phyloP scores from a whole-genome alignment of 2,329 filamentous ascomycete genomes.

The Rachicladosporium sp. region DNA sequence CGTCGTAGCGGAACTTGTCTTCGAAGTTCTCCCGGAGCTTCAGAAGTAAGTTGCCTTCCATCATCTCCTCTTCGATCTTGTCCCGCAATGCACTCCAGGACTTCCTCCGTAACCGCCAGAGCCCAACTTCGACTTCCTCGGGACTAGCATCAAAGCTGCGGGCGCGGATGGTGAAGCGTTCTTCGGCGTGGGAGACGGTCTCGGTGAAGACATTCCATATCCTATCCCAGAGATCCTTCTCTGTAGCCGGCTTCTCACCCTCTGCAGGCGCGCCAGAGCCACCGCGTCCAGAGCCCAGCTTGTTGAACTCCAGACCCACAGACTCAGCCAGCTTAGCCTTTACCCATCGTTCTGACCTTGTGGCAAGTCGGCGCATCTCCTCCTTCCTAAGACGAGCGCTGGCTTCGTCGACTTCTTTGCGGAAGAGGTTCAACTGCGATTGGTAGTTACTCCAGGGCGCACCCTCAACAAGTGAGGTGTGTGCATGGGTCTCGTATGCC shows the following conservation, averaged over 20 bases:
- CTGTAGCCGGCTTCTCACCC: conserved; percentile 57
- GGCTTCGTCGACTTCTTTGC: conserved; percentile 83
- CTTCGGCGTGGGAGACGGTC: conserved; percentile 75
- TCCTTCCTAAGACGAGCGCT: conserved; percentile 77
- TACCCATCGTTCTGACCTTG: conserved; percentile 87
- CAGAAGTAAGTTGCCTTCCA: conserved; percentile 89
- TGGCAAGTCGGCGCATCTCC: conserved; percentile 88
- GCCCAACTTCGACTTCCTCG: conserved; percentile 80
- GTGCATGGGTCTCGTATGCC: conserved; percentile 64
- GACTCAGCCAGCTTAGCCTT: conserved; percentile 76
- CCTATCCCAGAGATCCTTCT: conserved; percentile 90
- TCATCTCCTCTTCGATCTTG: conserved; percentile 92
- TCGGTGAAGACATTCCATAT: conserved; percentile 79
- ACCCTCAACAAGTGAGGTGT: conserved; percentile 63
- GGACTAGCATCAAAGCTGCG: conserved; percentile 86
- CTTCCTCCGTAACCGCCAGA: conserved; percentile 87
- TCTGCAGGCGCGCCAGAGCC: conserved; percentile 69
- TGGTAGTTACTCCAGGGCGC: conserved; percentile 79
- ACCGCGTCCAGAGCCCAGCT: conserved; percentile 75
- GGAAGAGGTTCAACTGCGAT: conserved; percentile 65
- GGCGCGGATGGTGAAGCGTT: conserved; percentile 73
- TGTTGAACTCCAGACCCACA: conserved; percentile 89
- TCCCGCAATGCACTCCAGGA: conserved; percentile 84
- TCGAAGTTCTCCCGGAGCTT: conserved; percentile 98
- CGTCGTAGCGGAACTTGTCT: conserved; percentile 97